phyloP scores from a whole-genome alignment of 345 rosid species.

The Arabidopsis arenosa region DNA sequence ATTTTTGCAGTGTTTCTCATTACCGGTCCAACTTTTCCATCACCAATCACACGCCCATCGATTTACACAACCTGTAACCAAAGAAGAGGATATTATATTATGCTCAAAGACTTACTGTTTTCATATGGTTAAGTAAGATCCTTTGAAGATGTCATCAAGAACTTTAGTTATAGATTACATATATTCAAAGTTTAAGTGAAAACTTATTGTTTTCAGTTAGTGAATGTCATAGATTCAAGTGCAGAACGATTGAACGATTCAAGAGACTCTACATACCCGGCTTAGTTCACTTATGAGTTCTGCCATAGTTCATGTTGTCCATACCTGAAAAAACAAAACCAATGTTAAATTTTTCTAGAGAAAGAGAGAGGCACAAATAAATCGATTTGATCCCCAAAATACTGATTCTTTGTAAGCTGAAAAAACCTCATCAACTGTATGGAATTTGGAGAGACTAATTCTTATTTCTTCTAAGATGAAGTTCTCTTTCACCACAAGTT shows the following conservation, averaged over 20 bases:
- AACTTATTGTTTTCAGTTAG: too few relatives aligned
- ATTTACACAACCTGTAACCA: conserved; percentile 64
- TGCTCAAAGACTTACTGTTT: background rate
- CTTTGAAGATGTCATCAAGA: conserved; percentile 8
- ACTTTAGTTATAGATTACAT: background rate
- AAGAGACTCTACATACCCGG: conserved; percentile 53
- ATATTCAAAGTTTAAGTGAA: background rate
- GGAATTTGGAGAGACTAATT: conserved; percentile 83
- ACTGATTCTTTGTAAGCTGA: conserved; percentile 3
- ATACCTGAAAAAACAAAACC: conserved; percentile 56
- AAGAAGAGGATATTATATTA: background rate
- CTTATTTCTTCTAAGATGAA: conserved; percentile 69
- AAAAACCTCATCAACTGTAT: conserved; percentile 84
- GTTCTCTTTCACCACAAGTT: conserved; percentile 71
- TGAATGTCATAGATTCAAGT: conserved; percentile 45
- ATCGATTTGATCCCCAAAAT: background rate
- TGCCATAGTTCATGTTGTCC: conserved; percentile 96
- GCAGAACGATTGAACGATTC: conserved; percentile 7
- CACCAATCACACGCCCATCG: conserved; percentile 71
- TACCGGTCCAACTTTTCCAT: conserved; percentile 77
- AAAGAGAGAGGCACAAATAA: background rate
- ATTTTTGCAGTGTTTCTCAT: conserved; percentile 61
- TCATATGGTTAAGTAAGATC: background rate
- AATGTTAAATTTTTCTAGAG: background rate
- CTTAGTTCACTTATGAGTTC: conserved; percentile 63